Evolutionary conservation across 1,284 basidiomycete genomes (phyloP).

Genomic region (Leccinum griseonigrum): DNA sequence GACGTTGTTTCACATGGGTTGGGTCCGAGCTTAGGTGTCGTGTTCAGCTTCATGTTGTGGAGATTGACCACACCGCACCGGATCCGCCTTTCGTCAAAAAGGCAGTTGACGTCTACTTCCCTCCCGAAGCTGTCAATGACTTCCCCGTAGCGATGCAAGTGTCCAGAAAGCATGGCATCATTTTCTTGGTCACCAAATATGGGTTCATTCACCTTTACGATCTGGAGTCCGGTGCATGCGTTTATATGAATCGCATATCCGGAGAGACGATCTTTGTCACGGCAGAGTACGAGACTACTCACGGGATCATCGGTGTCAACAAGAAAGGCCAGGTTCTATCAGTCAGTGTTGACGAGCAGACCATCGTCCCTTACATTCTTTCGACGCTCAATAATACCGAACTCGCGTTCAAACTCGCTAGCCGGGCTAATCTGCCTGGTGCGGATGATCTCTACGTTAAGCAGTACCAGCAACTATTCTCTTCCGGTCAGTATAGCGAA

Average conservation of each 20-base stretch:
- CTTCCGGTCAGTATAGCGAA: conserved; percentile 87
- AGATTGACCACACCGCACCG: conserved; percentile 96
- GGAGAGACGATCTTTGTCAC: conserved; percentile 99
- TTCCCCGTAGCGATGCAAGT: conserved; percentile 99
- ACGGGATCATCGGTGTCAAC: conserved; percentile 99
- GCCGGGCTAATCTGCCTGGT: conserved; percentile 95
- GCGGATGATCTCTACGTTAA: conserved; percentile 97
- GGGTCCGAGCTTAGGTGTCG: conserved; percentile 14
- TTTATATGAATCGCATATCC: conserved; percentile 99
- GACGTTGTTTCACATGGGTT: conserved; percentile 7
- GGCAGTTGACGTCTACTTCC: conserved; percentile 99
- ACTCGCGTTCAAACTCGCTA: conserved; percentile 97
- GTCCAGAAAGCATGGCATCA: conserved; percentile 94
- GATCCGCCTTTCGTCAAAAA: conserved; percentile 98
- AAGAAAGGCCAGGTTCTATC: conserved; percentile 98
- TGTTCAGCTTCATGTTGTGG: conserved; percentile 90
- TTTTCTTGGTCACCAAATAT: conserved; percentile 98
- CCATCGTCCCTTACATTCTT: conserved; percentile 94
- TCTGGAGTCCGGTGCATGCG: conserved; percentile 96
- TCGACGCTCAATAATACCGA: conserved; percentile 96
- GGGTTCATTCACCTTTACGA: conserved; percentile 99
- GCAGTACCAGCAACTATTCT: conserved; percentile 94
- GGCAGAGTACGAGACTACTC: conserved; percentile 89
- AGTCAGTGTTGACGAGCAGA: conserved; percentile 96
- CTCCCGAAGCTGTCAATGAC: conserved; percentile 96